phyloP scores from a whole-genome alignment of 208 protist species.

The Trypanosoma vivax region DNA sequence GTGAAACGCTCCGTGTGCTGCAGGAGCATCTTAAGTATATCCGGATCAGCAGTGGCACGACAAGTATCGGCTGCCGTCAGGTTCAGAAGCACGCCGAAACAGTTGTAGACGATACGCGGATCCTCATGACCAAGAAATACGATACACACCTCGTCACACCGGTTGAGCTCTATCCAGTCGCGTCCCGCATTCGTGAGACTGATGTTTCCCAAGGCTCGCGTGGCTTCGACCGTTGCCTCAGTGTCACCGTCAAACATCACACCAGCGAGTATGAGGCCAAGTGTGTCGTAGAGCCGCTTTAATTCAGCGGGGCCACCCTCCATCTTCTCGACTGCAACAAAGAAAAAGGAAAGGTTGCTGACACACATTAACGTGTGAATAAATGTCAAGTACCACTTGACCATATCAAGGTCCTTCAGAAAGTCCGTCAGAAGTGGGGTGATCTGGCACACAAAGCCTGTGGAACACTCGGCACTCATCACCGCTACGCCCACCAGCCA shows the following conservation, averaged over 20 bases:
- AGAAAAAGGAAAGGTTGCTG: slow-evolving; percentile 79
- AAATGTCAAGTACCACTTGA: slow-evolving; percentile 27
- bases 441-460: slow-evolving; percentile 32
- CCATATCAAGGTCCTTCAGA: slow-evolving; percentile 35
- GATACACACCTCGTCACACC: slow-evolving; percentile 73
- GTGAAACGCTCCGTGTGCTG: slow-evolving; percentile 67
- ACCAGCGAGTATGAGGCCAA: slow-evolving; percentile 50
- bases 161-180: slow-evolving; percentile 75
- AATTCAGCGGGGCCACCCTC: slow-evolving; percentile 20
- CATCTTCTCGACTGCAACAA: slow-evolving; percentile 35
- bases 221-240: slow-evolving; percentile 73
- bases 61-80: slow-evolving; percentile 65
- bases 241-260: slow-evolving; percentile 68
- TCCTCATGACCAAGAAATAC: slow-evolving; percentile 78
- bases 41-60: slow-evolving; percentile 47
- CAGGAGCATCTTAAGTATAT: slow-evolving; percentile 59
- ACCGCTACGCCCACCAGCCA: slow-evolving; percentile 68
- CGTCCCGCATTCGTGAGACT: slow-evolving; percentile 72
- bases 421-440: slow-evolving; percentile 35
- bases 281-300: slow-evolving; percentile 29
- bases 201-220: slow-evolving; percentile 68
- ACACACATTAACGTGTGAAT: slow-evolving; percentile 77
- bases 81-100: slow-evolving; percentile 73
- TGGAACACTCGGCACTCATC: slow-evolving; percentile 40
- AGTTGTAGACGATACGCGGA: slow-evolving; percentile 76